Conservation (phyloP, 768 basidiomycete species). For the Rhizopogon sp. region DNA sequence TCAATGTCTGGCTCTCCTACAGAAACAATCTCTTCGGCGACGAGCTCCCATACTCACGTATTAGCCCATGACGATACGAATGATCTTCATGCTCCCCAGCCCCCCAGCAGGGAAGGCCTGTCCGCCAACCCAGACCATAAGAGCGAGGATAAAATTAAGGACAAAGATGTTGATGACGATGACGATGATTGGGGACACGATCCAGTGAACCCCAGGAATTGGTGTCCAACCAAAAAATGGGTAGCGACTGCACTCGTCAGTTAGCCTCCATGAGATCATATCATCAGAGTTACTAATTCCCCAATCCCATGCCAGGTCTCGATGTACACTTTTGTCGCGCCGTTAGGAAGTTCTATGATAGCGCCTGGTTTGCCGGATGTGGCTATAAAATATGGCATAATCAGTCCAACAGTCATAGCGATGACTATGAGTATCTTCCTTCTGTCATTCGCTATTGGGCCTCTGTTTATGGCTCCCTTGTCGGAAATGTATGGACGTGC, state of each 20-base stretch:
- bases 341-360: slow-evolving; percentile 61
- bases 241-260: slow-evolving; percentile 44
- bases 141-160: slow-evolving; percentile 29
- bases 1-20: too few species aligned
- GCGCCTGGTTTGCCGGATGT: slow-evolving; percentile 60
- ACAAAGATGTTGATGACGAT: slow-evolving; percentile 15
- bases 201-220: slow-evolving; percentile 62
- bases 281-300: slow-evolving; percentile 1
- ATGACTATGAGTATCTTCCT: slow-evolving; percentile 64
- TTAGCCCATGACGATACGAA: too few species aligned
- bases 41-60: too few species aligned
- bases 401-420: slow-evolving; percentile 44
- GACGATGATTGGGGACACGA: slow-evolving; percentile 55
- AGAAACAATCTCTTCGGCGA: too few species aligned
- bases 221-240: slow-evolving; percentile 59
- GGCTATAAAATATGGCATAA: slow-evolving; percentile 45
- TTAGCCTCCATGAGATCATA: slow-evolving; percentile 31
- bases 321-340: slow-evolving; percentile 51
- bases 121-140: slow-evolving; percentile 42
- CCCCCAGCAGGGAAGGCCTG: slow-evolving; percentile 31
- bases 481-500: slow-evolving; percentile 72
- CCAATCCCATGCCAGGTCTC: slow-evolving; percentile 39
- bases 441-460: slow-evolving; percentile 60
- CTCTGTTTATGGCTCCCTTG: slow-evolving; percentile 59
- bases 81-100: neutral